Evolutionary conservation across 2,329 filamentous ascomycete species (phyloP).

Genomic region (Cercospora zeina): DNA sequence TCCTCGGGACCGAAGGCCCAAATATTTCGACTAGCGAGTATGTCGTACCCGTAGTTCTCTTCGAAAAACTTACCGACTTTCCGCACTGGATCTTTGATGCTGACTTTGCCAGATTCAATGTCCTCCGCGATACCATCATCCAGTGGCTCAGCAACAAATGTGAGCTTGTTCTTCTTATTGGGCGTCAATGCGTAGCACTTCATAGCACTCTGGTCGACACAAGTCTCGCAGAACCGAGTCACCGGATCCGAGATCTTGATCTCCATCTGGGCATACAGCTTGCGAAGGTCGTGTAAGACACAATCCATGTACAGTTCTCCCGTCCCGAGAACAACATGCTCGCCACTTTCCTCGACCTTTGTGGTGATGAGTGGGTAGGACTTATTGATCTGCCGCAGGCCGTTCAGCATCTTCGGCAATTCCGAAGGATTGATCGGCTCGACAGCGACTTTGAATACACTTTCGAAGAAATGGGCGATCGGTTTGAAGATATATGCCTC

Average conservation of each 20-base stretch:
- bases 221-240: conserved; percentile 95
- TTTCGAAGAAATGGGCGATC: conserved; percentile 91
- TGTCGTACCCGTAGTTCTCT: conserved; percentile 94
- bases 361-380: conserved; percentile 94
- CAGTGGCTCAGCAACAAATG: conserved; percentile 94
- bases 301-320: conserved; percentile 99
- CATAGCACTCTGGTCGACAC: conserved; percentile 93
- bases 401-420: conserved; percentile 97
- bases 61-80: conserved; percentile 97
- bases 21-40: conserved; percentile 89
- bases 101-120: conserved; percentile 86
- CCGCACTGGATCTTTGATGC: conserved; percentile 86
- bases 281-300: conserved; percentile 88
- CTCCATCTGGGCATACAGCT: conserved; percentile 97
- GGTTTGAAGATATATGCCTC: conserved; percentile 95
- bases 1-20: conserved; percentile 99
- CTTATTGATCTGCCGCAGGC: conserved; percentile 94
- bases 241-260: conserved; percentile 98
- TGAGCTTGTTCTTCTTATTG: conserved; percentile 99
- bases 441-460: conserved; percentile 94
- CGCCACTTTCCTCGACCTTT: conserved; percentile 96
- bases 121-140: conserved; percentile 94
- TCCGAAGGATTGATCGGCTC: conserved; percentile 98
- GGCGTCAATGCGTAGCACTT: conserved; percentile 98
- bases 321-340: conserved; percentile 92